Evolutionary conservation across 106 monocot species (phyloP), one percentile per base, ranked within the genome.

Genomic region (Agapanthus africanus): DNA sequence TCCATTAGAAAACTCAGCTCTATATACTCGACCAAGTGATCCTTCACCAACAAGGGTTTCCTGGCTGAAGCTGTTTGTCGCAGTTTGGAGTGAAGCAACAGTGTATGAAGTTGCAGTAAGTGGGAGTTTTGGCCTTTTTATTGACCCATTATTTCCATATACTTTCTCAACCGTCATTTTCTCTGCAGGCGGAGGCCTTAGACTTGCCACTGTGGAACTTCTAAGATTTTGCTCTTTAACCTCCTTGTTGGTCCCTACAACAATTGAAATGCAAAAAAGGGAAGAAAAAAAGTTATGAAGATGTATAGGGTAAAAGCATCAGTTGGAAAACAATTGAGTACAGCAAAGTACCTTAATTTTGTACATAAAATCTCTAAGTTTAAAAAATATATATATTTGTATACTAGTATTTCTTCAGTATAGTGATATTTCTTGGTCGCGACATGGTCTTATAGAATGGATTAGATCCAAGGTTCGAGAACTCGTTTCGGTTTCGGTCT

Each of bases 41-140:
- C 95, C 95, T 78, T 97, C 95, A 35, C 95, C 95, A 50, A 97
- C 74, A 76, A 97, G 79, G 34, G 40, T 70, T 33, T 97, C 92
- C 56, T 80, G 80, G 27, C 89, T 79, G 71, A 97, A 97, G 75
- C 92, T 97, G 37, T 88, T 89, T 38, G 91, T 92, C 14, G 91
- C 91, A 44, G 69, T 70, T 78, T 91, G 92, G 62, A 97, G 89
- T 37, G 84, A 65, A 46, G 88, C 86, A 68, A 97, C 84, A 33
- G 86, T 89, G 59, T 87, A 97, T 19, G 79, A 83, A 64, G 86
- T 84, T 74, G 82, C 92, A 70, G 78, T 92, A 44, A 92, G 70
- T 5, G 80, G 80, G 23, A 69, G 25, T 66, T 81, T 83, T 37
- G 76, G 44, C 26, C 73, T 84, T 71, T 73, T 80, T 16, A 38